Conservation (phyloP, 129 eudicot genomes). For the carrot (Daucus carota) region DNA sequence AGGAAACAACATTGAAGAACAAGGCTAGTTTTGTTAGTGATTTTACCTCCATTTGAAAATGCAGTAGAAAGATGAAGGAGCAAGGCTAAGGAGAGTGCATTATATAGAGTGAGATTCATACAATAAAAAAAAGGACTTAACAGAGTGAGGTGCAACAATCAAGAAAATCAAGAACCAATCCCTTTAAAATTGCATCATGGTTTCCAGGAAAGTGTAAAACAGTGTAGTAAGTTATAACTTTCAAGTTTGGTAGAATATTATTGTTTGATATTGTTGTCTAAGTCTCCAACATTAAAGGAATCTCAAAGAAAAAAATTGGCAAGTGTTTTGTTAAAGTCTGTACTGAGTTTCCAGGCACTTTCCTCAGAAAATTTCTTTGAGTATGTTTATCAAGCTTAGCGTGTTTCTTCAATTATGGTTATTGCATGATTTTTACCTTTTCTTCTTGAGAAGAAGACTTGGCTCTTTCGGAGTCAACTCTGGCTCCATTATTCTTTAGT, state of each 20-base stretch:
- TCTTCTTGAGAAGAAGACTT: not conserved
- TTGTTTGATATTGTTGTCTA: conserved; percentile 5
- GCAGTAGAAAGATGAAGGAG: not conserved
- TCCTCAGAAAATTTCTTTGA: too few species aligned
- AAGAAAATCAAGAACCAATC: not conserved
- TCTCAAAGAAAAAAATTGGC: not conserved
- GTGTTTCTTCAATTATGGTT: not conserved
- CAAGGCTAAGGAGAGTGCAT: not conserved
- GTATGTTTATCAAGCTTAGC: not conserved
- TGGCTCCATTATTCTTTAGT: too few species aligned
- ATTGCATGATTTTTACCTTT: not conserved
- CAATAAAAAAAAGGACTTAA: not conserved
- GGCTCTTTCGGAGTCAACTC: too few species aligned
- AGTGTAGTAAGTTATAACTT: not conserved
- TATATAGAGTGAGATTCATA: not conserved
- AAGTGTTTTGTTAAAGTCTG: not conserved
- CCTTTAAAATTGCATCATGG: not conserved
- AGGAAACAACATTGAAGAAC: conserved; percentile 14
- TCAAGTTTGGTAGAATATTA: not conserved
- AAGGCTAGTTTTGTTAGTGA: not conserved
- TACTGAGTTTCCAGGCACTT: not conserved
- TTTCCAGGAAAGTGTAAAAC: conserved; percentile 5
- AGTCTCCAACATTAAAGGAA: conserved; percentile 2
- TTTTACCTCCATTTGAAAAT: not conserved
- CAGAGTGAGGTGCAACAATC: not conserved